Evolutionary conservation across 768 basidiomycete species (phyloP).

Genomic region (Mycena epipterygia): DNA sequence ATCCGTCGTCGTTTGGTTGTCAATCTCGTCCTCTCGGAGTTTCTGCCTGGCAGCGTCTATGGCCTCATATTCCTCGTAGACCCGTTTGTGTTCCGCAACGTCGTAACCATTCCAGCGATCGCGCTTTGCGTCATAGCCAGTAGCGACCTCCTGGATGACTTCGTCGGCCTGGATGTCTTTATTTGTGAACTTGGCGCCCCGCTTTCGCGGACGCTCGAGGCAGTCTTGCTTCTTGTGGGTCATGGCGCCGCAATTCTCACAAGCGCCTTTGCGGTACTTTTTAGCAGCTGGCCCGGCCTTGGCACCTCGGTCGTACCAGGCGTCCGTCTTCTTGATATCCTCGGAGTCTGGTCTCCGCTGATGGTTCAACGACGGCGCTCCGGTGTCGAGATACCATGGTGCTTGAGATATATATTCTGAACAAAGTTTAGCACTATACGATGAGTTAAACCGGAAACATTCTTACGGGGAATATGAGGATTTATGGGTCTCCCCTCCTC

Average conservation of each 20-base stretch:
- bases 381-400: slow-evolving; percentile 98
- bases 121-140: slow-evolving; percentile 93
- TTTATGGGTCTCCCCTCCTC: slow-evolving; percentile 97
- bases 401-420: slow-evolving; percentile 98
- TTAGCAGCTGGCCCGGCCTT: slow-evolving; percentile 93
- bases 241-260: slow-evolving; percentile 98
- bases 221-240: slow-evolving; percentile 94
- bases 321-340: slow-evolving; percentile 79
- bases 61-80: slow-evolving; percentile 96
- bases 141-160: slow-evolving; percentile 81
- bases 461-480: slow-evolving; percentile 96
- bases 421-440: slow-evolving; percentile 14
- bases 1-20: slow-evolving; percentile 95
- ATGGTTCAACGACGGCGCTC: slow-evolving; percentile 93
- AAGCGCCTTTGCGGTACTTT: slow-evolving; percentile 97
- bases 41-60: slow-evolving; percentile 92
- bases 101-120: slow-evolving; percentile 99
- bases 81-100: slow-evolving; percentile 83
- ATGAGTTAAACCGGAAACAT: not conserved
- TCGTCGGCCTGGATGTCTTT: slow-evolving; percentile 94
- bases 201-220: slow-evolving; percentile 95
- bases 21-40: slow-evolving; percentile 95
- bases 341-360: slow-evolving; percentile 84
- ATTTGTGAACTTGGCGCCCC: slow-evolving; percentile 94
- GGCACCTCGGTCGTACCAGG: slow-evolving; percentile 92